These are phyloP conservation scores for Phylloporus sp. DNA, from an alignment of 768 basidiomycete genomes.

Conservation along the genomic window DNA sequence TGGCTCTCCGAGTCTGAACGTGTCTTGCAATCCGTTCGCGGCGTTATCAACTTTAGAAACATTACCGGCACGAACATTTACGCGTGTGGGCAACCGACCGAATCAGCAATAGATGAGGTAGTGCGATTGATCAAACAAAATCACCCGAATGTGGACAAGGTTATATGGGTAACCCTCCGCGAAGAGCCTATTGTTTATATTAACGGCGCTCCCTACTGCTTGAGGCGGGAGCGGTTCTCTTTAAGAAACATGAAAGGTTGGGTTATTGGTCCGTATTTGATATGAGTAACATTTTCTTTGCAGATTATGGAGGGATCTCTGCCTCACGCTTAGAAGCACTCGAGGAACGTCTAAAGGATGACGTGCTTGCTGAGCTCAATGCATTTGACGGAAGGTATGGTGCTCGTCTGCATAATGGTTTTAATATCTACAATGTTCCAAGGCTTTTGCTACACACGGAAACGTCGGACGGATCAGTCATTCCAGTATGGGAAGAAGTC, in stretches of 20 bases:
- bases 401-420: neutral
- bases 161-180: constrained; percentile 91
- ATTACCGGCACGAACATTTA: constrained; percentile 80
- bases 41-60: constrained; percentile 93
- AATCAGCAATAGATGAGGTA: constrained; percentile 80
- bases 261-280: constrained; percentile 36
- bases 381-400: constrained; percentile 78
- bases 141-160: constrained; percentile 55
- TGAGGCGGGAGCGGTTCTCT: constrained; percentile 80
- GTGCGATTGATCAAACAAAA: constrained; percentile 57
- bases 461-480: constrained; percentile 77
- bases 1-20: constrained; percentile 75
- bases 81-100: constrained; percentile 89
- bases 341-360: constrained; percentile 85
- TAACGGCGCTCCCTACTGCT: constrained; percentile 89
- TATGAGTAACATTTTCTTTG: neutral
- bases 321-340: constrained; percentile 83
- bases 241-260: constrained; percentile 93
- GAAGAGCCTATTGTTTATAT: constrained; percentile 92
- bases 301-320: constrained; percentile 95
- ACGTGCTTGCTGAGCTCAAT: constrained; percentile 79
- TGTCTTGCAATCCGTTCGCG: constrained; percentile 69
- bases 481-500: constrained; percentile 95
- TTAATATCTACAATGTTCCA: neutral
- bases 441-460: constrained; percentile 90